Evolutionary conservation across 2,329 filamentous ascomycete genomes (phyloP).

Genomic region (Cladophialophora immunda): DNA sequence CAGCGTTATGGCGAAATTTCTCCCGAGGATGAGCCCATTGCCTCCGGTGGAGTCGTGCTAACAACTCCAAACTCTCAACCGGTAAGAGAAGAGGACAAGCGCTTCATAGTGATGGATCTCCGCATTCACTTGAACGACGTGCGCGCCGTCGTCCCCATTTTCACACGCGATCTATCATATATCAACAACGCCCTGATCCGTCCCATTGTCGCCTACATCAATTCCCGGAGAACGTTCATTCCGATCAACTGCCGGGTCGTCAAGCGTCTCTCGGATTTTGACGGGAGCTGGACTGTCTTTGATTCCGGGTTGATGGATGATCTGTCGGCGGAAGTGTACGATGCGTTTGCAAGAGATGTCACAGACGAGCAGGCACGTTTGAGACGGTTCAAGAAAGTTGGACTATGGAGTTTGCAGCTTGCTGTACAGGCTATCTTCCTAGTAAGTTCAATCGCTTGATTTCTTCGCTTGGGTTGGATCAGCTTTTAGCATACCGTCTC

Average conservation of each 20-base stretch:
- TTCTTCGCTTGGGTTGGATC: not conserved
- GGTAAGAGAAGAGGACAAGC: constrained; percentile 65
- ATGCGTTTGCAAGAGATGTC: constrained; percentile 91
- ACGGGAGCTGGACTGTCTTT: constrained; percentile 93
- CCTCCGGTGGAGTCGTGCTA: constrained; percentile 33
- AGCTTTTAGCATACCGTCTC: not conserved
- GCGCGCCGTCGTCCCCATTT: constrained; percentile 88
- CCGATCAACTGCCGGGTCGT: constrained; percentile 94
- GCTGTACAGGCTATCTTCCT: constrained; percentile 94
- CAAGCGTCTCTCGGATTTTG: constrained; percentile 87
- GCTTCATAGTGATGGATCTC: constrained; percentile 91
- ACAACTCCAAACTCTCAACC: constrained; percentile 18
- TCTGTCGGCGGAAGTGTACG: constrained; percentile 87
- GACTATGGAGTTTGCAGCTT: constrained; percentile 92
- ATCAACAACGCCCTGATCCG: constrained; percentile 94
- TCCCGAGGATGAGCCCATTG: constrained; percentile 1
- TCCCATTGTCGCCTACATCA: constrained; percentile 98
- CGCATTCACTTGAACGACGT: constrained; percentile 96
- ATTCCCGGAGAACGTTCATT: constrained; percentile 92
- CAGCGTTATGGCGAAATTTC: constrained; percentile 16
- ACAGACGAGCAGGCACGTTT: constrained; percentile 87
- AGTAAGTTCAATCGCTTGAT: constrained; percentile 60
- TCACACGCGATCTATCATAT: constrained; percentile 90
- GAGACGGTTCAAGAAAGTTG: constrained; percentile 90
- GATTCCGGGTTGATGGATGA: constrained; percentile 96